Conservation (phyloP, 768 basidiomycete genomes). For the Tricholoma sp. region DNA sequence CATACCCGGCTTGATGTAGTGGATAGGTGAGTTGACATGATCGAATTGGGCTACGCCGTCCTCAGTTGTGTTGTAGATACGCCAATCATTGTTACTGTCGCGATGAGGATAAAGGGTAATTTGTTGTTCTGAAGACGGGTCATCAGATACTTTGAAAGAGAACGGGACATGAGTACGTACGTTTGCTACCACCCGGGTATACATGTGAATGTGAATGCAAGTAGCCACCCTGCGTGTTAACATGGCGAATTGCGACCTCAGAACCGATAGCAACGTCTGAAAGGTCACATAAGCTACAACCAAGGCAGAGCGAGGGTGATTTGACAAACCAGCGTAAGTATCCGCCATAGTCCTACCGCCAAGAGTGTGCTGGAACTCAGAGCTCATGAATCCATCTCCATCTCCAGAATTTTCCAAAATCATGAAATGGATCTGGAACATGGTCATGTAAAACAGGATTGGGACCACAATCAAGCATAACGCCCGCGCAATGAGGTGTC, state of each 20-base stretch:
- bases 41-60: constrained; percentile 32
- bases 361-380: constrained; percentile 96
- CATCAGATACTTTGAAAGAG: constrained; percentile 2
- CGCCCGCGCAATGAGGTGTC: constrained; percentile 86
- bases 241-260: constrained; percentile 74
- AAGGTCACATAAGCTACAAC: background rate
- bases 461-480: constrained; percentile 87
- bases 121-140: constrained; percentile 75
- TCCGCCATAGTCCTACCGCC: constrained; percentile 87
- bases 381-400: constrained; percentile 99
- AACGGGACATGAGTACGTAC: constrained; percentile 34
- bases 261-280: constrained; percentile 86
- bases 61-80: constrained; percentile 69
- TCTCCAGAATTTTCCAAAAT: constrained; percentile 89
- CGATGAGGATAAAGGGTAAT: constrained; percentile 97
- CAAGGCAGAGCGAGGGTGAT: background rate
- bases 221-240: constrained; percentile 99
- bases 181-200: constrained; percentile 88
- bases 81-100: constrained; percentile 96
- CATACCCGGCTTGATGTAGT: constrained; percentile 57
- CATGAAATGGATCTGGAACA: constrained; percentile 94
- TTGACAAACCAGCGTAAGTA: constrained; percentile 72
- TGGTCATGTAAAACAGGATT: constrained; percentile 86
- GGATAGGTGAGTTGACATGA: constrained; percentile 50
- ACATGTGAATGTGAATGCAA: constrained; percentile 90